Evolutionary conservation across 139 green algal genomes (phyloP).

Genomic region (Chlorella sp.): DNA sequence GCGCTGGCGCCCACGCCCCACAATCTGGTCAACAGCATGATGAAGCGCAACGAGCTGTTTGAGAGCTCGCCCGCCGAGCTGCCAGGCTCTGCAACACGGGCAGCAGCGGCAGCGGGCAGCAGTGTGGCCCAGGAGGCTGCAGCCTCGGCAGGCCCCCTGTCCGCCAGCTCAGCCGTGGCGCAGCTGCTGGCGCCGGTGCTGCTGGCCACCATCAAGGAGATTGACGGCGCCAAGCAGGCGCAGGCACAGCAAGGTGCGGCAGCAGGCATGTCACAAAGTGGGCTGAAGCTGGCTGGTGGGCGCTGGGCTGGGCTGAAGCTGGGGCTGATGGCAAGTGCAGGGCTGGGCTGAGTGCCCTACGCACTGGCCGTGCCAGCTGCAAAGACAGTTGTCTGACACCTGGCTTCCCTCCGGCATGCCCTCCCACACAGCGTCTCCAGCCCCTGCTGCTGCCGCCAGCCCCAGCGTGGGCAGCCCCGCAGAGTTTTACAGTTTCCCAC

Average conservation of each 20-base stretch:
- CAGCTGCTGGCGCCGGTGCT: constrained; percentile 24
- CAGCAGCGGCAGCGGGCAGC: neutral
- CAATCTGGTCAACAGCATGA: constrained; percentile 11
- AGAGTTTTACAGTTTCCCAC: constrained; percentile 14
- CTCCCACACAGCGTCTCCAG: neutral
- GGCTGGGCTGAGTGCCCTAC: too few species aligned
- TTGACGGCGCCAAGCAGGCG: neutral
- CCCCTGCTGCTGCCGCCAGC: neutral
- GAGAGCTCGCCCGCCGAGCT: constrained; percentile 7
- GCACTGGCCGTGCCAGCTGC: neutral
- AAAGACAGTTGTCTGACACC: neutral
- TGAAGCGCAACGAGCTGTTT: constrained; percentile 30
- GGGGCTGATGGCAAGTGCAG: too few species aligned
- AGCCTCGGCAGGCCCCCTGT: neutral
- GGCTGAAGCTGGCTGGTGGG: too few species aligned
- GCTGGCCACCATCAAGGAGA: constrained; percentile 11
- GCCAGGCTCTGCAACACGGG: neutral
- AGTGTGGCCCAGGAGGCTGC: neutral
- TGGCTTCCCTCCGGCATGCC: neutral
- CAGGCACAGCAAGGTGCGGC: neutral
- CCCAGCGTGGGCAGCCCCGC: constrained; percentile 4
- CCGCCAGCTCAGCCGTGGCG: neutral
- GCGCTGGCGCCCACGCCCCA: constrained; percentile 24
- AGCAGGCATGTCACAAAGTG: neutral
- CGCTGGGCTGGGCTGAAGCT: too few species aligned